These are phyloP conservation scores for Pisolithus microcarpus DNA, from an alignment of 768 basidiomycete genomes.

Conservation along the genomic window DNA sequence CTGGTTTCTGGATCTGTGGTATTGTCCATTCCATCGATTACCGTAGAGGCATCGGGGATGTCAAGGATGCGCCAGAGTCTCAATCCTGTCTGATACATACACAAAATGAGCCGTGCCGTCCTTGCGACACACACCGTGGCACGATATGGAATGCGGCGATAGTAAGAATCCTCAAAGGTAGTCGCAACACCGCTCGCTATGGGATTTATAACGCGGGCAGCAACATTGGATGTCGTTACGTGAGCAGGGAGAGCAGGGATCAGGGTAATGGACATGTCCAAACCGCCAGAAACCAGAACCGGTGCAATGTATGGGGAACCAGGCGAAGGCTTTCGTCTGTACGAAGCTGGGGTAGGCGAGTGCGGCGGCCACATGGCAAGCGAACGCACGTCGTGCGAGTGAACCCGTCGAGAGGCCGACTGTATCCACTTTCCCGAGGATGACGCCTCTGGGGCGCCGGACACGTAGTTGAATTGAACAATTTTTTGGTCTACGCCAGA, in stretches of 20 bases:
- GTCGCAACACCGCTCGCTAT: constrained; percentile 54
- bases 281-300: constrained; percentile 83
- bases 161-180: constrained; percentile 81
- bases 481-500: constrained; percentile 83
- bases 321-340: constrained; percentile 38
- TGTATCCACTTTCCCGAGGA: constrained; percentile 64
- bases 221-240: constrained; percentile 34
- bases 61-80: constrained; percentile 73
- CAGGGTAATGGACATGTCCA: constrained; percentile 83
- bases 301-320: constrained; percentile 55
- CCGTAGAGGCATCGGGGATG: constrained; percentile 25
- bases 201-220: constrained; percentile 56
- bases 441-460: constrained; percentile 29
- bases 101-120: constrained; percentile 54
- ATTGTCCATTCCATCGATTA: constrained; percentile 22
- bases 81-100: constrained; percentile 60
- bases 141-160: constrained; percentile 65
- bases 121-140: constrained; percentile 54
- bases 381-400: constrained; percentile 92
- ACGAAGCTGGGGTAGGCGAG: constrained; percentile 48
- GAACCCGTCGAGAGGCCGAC: constrained; percentile 71
- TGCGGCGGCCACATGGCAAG: constrained; percentile 87
- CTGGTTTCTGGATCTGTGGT: constrained; percentile 29
- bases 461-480: constrained; percentile 57
- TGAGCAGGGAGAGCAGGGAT: constrained; percentile 66